A percentile compares a stretch with the other conserved stretches of the same genome.
These are phyloP conservation scores for Diacronema lutheri DNA, from an alignment of 78 protist species.

Conservation along the genomic window DNA sequence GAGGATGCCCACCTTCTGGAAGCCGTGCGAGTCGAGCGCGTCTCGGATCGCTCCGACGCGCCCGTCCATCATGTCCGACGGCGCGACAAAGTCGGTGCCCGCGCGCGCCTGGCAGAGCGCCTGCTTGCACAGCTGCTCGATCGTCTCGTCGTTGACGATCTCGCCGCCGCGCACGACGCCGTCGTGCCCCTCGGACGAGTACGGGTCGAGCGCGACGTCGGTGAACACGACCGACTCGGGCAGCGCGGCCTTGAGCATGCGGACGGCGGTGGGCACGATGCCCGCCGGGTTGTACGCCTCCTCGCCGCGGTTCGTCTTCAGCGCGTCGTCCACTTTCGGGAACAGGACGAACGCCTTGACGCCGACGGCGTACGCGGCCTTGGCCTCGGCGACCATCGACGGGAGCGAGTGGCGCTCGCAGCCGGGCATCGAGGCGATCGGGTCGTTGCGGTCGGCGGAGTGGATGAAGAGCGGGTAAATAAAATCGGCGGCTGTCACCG, in stretches of 20 bases:
- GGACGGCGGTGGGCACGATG: constrained; percentile 6
- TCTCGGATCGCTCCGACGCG: constrained; percentile 61
- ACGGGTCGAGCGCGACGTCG: constrained; percentile 19
- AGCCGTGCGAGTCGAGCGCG: constrained; percentile 39
- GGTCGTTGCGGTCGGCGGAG: neutral
- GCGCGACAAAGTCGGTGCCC: constrained; percentile 74
- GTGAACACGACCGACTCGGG: neutral
- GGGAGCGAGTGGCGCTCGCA: constrained; percentile 30
- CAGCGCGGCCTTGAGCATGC: constrained; percentile 1
- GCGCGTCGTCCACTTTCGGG: constrained; percentile 32
- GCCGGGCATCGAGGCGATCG: constrained; percentile 37
- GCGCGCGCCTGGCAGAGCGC: constrained; percentile 1
- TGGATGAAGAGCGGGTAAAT: constrained; percentile 43
- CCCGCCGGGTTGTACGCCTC: constrained; percentile 17
- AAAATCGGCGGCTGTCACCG: neutral
- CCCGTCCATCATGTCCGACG: constrained; percentile 92
- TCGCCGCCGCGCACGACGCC: no score
- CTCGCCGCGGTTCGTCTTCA: constrained; percentile 35
- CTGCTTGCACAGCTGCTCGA: constrained; percentile 41
- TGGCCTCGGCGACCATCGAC: constrained; percentile 29
- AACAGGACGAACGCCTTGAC: constrained; percentile 27
- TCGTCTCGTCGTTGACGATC: constrained; percentile 35
- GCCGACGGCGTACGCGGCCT: constrained; percentile 6
- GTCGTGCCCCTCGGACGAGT: constrained; percentile 16
- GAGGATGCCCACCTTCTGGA: constrained; percentile 31